Base-by-base conservation (phyloP, 2,329 filamentous ascomycete genomes). In the Pezicula carpinea region DNA sequence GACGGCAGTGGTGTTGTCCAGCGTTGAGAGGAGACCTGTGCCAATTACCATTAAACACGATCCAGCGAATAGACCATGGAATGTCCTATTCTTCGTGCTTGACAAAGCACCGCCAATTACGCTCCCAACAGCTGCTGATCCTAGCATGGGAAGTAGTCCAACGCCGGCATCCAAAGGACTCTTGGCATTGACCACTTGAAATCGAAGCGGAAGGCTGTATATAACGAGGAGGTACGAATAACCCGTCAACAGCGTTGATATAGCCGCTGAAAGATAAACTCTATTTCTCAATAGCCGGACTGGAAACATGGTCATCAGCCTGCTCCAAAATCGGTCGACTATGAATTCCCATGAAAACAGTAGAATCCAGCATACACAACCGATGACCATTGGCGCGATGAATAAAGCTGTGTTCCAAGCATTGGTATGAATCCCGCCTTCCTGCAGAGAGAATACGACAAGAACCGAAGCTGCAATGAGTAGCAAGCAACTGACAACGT, bases 131-230 rank as follows among this genome's bases (percentile, higher is more conserved):
- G 79, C 75, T 39, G 76, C 79, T 5, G 74, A 66, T 1, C 72
- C 74, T 1, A 82, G 71, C 64, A 82, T 68, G 0, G 79, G 79
- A 15, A 82, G 66, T 10, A 82, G 68, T 42, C 80, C 76, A 4
- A 81, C 59, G 4, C 79, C 77, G 0, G 78, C 76, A 59, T 69
- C 70, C 23, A 82, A 66, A 0, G 76, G 68, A 21, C 65, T 69
- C 41, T 80, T 69, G 6, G 65, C 65, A 49, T 79, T 75, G 46
- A 80, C 72, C 33, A 82, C 75, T 51, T 82, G 79, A 45, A 80
- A 80, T 4, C 76, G 67, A 54, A 82, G 76, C 1, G 79, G 79
- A 6, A 83, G 70, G 33, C 75, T 70, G 46, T 82, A 71, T 13
- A 76, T 71, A 17, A 80, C 68, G 3, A 75, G 68, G 17, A 82